A percentile compares a stretch with the other conserved stretches of the same genome.
phyloP scores from a whole-genome alignment of 768 basidiomycete genomes.

The Candolleomyces eurysporus region DNA sequence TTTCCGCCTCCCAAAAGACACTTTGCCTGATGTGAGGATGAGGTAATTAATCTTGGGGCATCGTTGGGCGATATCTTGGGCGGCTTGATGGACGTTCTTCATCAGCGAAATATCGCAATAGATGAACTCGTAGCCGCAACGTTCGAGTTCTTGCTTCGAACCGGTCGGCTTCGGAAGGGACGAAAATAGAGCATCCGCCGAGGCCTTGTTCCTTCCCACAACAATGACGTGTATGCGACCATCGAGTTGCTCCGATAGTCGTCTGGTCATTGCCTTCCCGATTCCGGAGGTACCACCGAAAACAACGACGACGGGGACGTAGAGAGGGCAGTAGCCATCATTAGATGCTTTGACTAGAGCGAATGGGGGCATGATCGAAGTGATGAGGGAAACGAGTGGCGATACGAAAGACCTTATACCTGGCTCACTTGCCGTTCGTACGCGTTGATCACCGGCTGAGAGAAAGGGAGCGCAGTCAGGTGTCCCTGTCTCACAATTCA shows the following conservation, averaged over 20 bases:
- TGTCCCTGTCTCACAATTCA: too few relatives aligned
- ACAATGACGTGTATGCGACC: slow-evolving; percentile 44
- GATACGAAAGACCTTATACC: too few relatives aligned
- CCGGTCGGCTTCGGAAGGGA: slow-evolving; percentile 22
- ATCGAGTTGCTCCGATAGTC: slow-evolving; percentile 33
- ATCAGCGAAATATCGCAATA: slow-evolving; percentile 39
- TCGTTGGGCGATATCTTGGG: slow-evolving; percentile 24
- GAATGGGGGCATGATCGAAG: slow-evolving; percentile 12
- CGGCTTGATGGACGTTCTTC: slow-evolving; percentile 32
- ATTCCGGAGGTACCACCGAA: slow-evolving; percentile 28
- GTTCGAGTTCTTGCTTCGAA: slow-evolving; percentile 8
- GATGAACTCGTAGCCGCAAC: slow-evolving; percentile 32
- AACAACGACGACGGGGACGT: slow-evolving; percentile 24
- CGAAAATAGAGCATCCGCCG: slow-evolving; percentile 35
- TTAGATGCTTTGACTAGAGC: slow-evolving; percentile 20
- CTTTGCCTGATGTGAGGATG: slow-evolving; percentile 20
- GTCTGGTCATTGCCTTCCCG: slow-evolving; percentile 33
- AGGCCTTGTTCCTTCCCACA: slow-evolving; percentile 36
- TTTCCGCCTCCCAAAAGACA: slow-evolving; percentile 20
- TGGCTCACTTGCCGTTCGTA: too few relatives aligned
- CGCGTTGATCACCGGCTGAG: too few relatives aligned
- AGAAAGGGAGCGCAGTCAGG: too few relatives aligned
- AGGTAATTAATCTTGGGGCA: slow-evolving; percentile 42
- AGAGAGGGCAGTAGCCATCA: slow-evolving; percentile 19
- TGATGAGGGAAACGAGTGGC: too few relatives aligned